These are phyloP conservation scores for Trichoderma harzianum DNA, from an alignment of 2,329 filamentous ascomycete species.

Conservation along the genomic window DNA sequence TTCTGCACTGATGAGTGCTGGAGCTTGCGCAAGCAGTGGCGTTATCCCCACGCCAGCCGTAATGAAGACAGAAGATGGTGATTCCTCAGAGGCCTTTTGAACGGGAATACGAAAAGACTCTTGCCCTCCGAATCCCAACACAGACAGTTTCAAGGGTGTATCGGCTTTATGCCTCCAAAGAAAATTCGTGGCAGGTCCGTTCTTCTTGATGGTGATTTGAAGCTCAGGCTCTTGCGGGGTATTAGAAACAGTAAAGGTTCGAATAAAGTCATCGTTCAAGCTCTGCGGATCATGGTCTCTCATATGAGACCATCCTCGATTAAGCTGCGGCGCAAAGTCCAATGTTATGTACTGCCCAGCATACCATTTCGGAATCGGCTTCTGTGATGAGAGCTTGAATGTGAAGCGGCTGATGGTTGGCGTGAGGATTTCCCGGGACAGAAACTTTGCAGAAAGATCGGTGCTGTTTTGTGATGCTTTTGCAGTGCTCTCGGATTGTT, in stretches of 20 bases:
- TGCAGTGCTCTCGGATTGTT: constrained; percentile 39
- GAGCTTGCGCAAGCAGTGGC: constrained; percentile 69
- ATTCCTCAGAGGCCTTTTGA: background rate
- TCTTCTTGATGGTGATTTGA: constrained; percentile 68
- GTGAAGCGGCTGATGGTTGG: constrained; percentile 64
- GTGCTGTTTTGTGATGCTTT: background rate
- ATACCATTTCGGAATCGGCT: constrained; percentile 52
- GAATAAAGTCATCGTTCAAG: constrained; percentile 78
- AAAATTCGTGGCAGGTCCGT: constrained; percentile 65
- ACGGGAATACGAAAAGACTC: constrained; percentile 40
- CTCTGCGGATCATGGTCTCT: constrained; percentile 73
- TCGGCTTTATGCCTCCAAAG: constrained; percentile 57
- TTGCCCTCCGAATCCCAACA: constrained; percentile 71
- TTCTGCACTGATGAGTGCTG: constrained; percentile 38
- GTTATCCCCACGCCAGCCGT: constrained; percentile 82
- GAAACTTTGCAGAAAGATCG: constrained; percentile 49
- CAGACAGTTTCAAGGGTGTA: constrained; percentile 57
- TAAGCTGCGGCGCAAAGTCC: constrained; percentile 66
- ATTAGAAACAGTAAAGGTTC: constrained; percentile 79
- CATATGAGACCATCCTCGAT: constrained; percentile 79
- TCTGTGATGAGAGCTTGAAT: constrained; percentile 37
- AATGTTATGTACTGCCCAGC: constrained; percentile 62
- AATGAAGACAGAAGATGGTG: constrained; percentile 53
- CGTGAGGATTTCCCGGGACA: constrained; percentile 60
- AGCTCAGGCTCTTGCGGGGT: constrained; percentile 50